phyloP scores from a whole-genome alignment of 495 filamentous ascomycete genomes.

The Aspergillus saccharolyticus region DNA sequence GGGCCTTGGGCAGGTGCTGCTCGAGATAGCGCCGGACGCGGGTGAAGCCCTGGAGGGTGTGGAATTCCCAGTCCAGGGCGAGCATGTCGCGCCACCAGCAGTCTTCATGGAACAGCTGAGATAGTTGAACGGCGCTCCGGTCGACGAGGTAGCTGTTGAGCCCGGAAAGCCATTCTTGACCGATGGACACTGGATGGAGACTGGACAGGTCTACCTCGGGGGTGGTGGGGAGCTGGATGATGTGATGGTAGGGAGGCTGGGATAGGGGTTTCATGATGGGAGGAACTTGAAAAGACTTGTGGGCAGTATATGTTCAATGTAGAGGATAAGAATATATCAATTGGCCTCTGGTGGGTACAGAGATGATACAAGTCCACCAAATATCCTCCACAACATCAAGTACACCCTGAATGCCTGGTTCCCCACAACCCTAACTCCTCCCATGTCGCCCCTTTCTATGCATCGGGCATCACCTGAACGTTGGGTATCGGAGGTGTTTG shows the following conservation, averaged over 20 bases:
- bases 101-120: constrained; percentile 46
- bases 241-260: not conserved
- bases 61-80: constrained; percentile 54
- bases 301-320: too few species aligned
- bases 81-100: constrained; percentile 64
- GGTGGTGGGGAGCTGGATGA: not conserved
- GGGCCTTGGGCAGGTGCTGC: constrained; percentile 27
- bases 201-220: not conserved
- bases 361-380: too few species aligned
- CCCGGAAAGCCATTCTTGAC: constrained; percentile 33
- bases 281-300: too few species aligned
- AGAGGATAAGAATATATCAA: too few species aligned
- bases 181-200: constrained; percentile 9
- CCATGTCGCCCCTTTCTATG: too few species aligned
- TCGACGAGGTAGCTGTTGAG: constrained; percentile 21
- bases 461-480: too few species aligned
- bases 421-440: too few species aligned
- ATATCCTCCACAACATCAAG: too few species aligned
- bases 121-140: constrained; percentile 13
- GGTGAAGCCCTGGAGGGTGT: constrained; percentile 45
- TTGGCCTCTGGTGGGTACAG: too few species aligned
- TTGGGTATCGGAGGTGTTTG: not conserved
- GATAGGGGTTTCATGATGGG: not conserved
- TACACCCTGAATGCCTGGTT: too few species aligned
- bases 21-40: constrained; percentile 47